phyloP scores from a whole-genome alignment of 2,329 filamentous ascomycete species.

The Sporothrix inflata region DNA sequence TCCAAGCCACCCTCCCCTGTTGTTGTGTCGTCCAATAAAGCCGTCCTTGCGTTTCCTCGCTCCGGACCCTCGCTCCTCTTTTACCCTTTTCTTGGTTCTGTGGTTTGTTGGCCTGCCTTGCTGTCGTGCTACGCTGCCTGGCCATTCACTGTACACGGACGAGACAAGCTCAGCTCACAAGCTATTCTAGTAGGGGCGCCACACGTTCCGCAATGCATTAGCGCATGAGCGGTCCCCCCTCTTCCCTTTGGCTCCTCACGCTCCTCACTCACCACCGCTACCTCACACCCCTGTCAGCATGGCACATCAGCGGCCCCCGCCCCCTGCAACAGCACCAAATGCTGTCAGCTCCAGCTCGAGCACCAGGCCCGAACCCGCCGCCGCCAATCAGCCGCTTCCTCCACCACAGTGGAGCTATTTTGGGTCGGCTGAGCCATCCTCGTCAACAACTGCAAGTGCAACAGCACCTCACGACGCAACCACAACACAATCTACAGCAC shows the following conservation, averaged over 20 bases:
- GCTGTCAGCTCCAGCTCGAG: constrained; percentile 22
- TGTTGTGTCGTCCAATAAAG: not conserved
- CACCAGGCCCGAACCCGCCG: constrained; percentile 32
- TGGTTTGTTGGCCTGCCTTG: too few species aligned
- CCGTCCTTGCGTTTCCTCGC: not conserved
- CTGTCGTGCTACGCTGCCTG: not conserved
- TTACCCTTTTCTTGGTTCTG: not conserved
- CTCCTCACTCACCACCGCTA: not conserved
- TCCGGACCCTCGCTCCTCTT: not conserved
- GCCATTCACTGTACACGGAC: constrained; percentile 15
- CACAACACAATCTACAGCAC: not conserved
- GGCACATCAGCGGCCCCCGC: constrained; percentile 1
- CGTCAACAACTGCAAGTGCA: constrained; percentile 40
- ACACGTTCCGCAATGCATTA: constrained; percentile 28
- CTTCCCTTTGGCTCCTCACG: not conserved
- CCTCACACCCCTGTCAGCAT: constrained; percentile 15
- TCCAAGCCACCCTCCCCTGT: not conserved
- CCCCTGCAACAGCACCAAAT: not conserved
- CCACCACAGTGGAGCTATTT: constrained; percentile 16
- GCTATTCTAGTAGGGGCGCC: not conserved
- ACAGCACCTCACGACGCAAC: not conserved
- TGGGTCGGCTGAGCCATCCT: constrained; percentile 1
- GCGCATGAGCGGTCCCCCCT: not conserved
- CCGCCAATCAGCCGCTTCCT: constrained; percentile 47
- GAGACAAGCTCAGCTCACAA: constrained; percentile 4